Evolutionary conservation across 1,284 basidiomycete genomes (phyloP).

Genomic region (Pseudomicrostroma phylloplanum): DNA sequence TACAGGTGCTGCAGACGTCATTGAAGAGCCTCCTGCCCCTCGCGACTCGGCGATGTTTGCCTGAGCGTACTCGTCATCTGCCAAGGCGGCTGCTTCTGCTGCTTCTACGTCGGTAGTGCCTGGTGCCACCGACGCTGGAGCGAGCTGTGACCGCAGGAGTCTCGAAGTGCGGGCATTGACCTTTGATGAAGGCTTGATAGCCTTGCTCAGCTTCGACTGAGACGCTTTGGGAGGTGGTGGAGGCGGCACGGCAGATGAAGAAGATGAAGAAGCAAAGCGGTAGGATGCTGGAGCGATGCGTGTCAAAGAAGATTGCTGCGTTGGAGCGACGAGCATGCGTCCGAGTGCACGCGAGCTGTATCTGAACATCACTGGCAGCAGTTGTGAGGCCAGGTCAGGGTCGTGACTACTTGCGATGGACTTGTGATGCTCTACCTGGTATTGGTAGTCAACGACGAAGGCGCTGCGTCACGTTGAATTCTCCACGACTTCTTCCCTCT

Average conservation of each 20-base stretch:
- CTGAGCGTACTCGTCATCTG: not conserved
- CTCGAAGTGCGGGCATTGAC: conserved; percentile 4
- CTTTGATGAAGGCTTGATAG: conserved; percentile 1
- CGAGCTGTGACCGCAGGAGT: conserved; percentile 6
- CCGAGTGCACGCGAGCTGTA: too few relatives aligned
- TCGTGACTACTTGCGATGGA: too few relatives aligned
- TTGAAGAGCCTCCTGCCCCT: not conserved
- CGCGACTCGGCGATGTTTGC: not conserved
- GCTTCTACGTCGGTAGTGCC: not conserved
- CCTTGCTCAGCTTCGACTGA: not conserved
- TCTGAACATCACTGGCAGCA: too few relatives aligned
- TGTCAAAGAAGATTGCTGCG: not conserved
- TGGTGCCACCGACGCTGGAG: not conserved
- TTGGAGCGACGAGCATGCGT: not conserved
- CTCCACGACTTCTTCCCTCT: too few relatives aligned
- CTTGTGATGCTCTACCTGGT: too few relatives aligned
- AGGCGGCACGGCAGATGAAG: not conserved
- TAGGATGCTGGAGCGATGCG: not conserved
- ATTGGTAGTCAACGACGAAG: too few relatives aligned
- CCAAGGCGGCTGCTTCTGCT: not conserved
- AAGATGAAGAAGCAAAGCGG: conserved; percentile 1
- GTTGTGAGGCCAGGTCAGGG: too few relatives aligned
- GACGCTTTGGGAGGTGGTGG: not conserved
- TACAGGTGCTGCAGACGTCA: not conserved
- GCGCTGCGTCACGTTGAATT: too few relatives aligned